Conservation (phyloP, 2,329 filamentous ascomycete species). For the Rutstroemia sp. region DNA sequence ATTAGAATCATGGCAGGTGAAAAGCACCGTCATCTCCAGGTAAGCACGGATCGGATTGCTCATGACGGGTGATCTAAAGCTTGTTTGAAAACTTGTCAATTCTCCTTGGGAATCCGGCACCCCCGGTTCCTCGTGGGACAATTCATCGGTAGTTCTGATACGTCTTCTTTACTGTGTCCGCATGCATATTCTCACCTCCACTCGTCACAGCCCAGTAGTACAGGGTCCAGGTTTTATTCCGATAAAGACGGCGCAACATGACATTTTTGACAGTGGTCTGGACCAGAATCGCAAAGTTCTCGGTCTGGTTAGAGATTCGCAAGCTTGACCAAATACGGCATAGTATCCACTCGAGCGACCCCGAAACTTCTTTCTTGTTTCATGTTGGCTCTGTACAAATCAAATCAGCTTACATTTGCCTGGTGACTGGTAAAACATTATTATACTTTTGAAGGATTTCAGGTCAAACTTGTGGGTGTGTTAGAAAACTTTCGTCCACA, state of each 20-base stretch:
- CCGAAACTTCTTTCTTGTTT: background rate
- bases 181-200: background rate
- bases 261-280: background rate
- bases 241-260: background rate
- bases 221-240: too few species aligned
- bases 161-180: background rate
- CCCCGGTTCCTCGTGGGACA: background rate
- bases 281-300: background rate
- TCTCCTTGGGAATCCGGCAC: background rate
- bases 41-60: background rate
- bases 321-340: background rate
- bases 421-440: background rate
- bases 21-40: background rate
- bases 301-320: background rate
- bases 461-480: too few species aligned
- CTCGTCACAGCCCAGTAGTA: too few species aligned
- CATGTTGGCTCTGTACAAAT: background rate
- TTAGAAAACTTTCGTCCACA: too few species aligned
- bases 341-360: background rate
- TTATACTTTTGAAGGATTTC: background rate
- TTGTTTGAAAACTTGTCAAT: background rate
- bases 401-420: background rate
- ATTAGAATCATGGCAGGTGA: background rate
- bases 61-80: background rate
- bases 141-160: background rate